Percentiles rank a stretch among this genome's conserved stretches.
These are phyloP conservation scores for Penicillium coprophilum DNA, from an alignment of 495 filamentous ascomycete genomes.

Conservation along the genomic window DNA sequence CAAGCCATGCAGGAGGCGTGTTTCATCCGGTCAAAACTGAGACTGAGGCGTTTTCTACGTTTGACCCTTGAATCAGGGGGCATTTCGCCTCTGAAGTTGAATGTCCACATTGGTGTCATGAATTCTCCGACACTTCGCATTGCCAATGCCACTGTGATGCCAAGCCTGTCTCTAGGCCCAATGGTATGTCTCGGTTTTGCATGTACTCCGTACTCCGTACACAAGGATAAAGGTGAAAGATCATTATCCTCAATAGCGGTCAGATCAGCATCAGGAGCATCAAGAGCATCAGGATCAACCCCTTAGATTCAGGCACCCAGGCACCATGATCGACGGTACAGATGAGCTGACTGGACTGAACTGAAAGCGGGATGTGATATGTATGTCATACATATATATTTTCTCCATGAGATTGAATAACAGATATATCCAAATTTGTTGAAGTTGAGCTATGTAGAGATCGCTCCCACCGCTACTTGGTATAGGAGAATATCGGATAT, in stretches of 20 bases:
- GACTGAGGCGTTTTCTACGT: constrained; percentile 11
- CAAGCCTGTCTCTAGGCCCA: too few species aligned
- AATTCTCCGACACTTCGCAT: not conserved
- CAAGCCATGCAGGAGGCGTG: constrained; percentile 25
- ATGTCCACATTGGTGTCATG: not conserved
- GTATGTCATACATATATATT: constrained; percentile 12
- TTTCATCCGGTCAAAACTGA: constrained; percentile 30
- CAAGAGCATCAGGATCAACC: too few species aligned
- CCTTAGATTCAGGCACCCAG: not conserved
- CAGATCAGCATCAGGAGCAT: not conserved
- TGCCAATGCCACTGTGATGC: too few species aligned
- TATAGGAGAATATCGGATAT: not conserved
- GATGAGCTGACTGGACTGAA: not conserved
- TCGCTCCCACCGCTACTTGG: constrained; percentile 5
- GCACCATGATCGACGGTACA: constrained; percentile 3
- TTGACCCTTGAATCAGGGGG: constrained; percentile 12
- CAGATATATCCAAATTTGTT: not conserved
- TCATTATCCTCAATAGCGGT: not conserved
- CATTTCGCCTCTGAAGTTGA: not conserved
- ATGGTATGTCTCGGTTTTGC: too few species aligned
- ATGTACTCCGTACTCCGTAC: too few species aligned
- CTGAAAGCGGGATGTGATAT: constrained; percentile 3
- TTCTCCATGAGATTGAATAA: not conserved
- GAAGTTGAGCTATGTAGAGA: not conserved
- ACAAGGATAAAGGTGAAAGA: too few species aligned